Base-by-base conservation (phyloP, 441 rosid genomes). In the Breynia disticha region DNA sequence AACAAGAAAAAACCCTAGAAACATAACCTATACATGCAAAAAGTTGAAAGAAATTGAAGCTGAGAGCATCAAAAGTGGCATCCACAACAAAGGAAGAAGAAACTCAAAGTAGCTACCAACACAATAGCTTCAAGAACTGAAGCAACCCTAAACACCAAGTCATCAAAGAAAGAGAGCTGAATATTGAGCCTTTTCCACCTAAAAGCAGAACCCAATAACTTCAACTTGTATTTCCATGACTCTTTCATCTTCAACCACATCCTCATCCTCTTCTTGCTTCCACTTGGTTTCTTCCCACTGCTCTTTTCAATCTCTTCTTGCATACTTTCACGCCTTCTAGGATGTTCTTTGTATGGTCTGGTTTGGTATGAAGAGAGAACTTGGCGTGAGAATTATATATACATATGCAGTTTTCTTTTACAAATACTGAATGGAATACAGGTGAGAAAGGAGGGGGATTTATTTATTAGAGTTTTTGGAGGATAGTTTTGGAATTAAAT, bases 61-160 rank as follows among this genome's bases (percentile, higher is more conserved):
- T 11, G 4, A 15, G 13, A 41, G 44, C 44, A 46, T 66, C 70
- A 84, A 47, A 84, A 67, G 62, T 75, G 74, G 70, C 94, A 76
- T 24, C 94, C 89, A 37, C 80, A 84, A 50, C 76, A 85, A 44
- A 80, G 67, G 52, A 66, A 82, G 74, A 85, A 85, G 75, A 82
- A 75, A 57, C 78, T 60, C 47, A 82, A 56, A 20, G 71, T 64
- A 24, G 77, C 52, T 15, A 80, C 75, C 62, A 85, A 67, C 43
- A 69, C 75, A 43, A 85, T 57, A 14, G 87, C 89, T 46, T 85
- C 89, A 1, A 80, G 35, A 35, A 74, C 74, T 20, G 87, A 82
- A 11, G 68, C 61, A 38, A 82, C 53, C 77, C 65, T 75, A 72
- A 85, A 80, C 16, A 76, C 54, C 16, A 82, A 43, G 57, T 63